These are phyloP conservation scores for Pseudophaeomoniella oleicola DNA, from an alignment of 2,329 filamentous ascomycete genomes.

Conservation along the genomic window DNA sequence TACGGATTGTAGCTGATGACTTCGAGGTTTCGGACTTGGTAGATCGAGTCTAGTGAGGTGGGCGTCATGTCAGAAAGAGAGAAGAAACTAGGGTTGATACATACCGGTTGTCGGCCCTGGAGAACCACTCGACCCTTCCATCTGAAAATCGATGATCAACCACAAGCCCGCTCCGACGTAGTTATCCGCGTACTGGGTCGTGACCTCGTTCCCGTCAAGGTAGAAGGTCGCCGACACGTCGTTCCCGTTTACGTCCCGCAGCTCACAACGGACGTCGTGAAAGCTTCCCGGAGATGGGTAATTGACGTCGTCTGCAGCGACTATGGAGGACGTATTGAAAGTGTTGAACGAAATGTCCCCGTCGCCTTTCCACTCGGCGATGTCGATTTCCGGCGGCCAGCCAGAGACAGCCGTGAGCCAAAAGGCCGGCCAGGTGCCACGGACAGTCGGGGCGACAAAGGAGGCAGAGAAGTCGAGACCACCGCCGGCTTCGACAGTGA, in stretches of 20 bases:
- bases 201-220: slow-evolving; percentile 34
- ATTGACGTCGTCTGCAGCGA: slow-evolving; percentile 31
- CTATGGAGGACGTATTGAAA: slow-evolving; percentile 33
- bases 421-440: slow-evolving; percentile 44
- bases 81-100: not conserved
- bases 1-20: slow-evolving; percentile 1
- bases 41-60: not conserved
- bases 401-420: slow-evolving; percentile 40
- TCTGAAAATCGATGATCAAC: slow-evolving; percentile 15
- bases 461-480: slow-evolving; percentile 24
- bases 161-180: slow-evolving; percentile 33
- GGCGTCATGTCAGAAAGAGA: no score
- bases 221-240: slow-evolving; percentile 41
- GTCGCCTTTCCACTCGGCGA: slow-evolving; percentile 47
- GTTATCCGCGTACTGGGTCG: slow-evolving; percentile 35
- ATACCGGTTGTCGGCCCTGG: slow-evolving; percentile 1
- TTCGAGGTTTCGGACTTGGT: not conserved
- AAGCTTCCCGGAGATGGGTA: slow-evolving; percentile 33
- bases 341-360: slow-evolving; percentile 44
- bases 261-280: slow-evolving; percentile 36
- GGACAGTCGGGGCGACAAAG: slow-evolving; percentile 22
- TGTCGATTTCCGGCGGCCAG: slow-evolving; percentile 46
- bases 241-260: slow-evolving; percentile 35
- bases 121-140: slow-evolving; percentile 9
- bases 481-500: slow-evolving; percentile 22